phyloP scores from a whole-genome alignment of 2,329 filamentous ascomycete species.

The Passalora sequoiae region DNA sequence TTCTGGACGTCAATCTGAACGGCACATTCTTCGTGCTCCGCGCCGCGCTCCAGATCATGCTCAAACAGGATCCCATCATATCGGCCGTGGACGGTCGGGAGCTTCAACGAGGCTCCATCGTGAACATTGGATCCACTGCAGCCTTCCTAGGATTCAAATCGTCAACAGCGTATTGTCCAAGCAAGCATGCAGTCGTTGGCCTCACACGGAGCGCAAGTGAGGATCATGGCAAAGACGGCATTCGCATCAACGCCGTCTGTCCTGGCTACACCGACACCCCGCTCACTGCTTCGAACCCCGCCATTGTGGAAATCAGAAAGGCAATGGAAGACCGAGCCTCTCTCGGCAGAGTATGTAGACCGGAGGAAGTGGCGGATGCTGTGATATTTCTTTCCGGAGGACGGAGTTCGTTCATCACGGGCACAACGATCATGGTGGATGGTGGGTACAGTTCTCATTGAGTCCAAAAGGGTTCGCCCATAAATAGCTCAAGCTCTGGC shows the following conservation, averaged over 20 bases:
- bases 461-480: no score
- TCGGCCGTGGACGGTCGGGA: conserved; percentile 35
- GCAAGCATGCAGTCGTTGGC: conserved; percentile 41
- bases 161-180: conserved; percentile 34
- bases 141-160: conserved; percentile 39
- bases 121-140: conserved; percentile 38
- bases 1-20: conserved; percentile 42
- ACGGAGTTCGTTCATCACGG: conserved; percentile 28
- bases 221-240: conserved; percentile 39
- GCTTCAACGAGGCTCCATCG: conserved; percentile 34
- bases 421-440: conserved; percentile 25
- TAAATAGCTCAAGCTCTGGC: no score
- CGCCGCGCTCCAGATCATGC: conserved; percentile 41
- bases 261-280: conserved; percentile 23
- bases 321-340: conserved; percentile 29
- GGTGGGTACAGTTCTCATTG: conserved; percentile 13
- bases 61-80: conserved; percentile 40
- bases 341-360: conserved; percentile 25
- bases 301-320: conserved; percentile 22
- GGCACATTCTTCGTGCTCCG: conserved; percentile 42
- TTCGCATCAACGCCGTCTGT: conserved; percentile 37
- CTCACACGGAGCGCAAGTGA: conserved; percentile 40
- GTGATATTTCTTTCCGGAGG: conserved; percentile 29
- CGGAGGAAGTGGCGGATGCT: conserved; percentile 28
- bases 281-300: conserved; percentile 12